Conservation (phyloP, 129 eudicot genomes). For the Rutidosis leptorrhynchoides region DNA sequence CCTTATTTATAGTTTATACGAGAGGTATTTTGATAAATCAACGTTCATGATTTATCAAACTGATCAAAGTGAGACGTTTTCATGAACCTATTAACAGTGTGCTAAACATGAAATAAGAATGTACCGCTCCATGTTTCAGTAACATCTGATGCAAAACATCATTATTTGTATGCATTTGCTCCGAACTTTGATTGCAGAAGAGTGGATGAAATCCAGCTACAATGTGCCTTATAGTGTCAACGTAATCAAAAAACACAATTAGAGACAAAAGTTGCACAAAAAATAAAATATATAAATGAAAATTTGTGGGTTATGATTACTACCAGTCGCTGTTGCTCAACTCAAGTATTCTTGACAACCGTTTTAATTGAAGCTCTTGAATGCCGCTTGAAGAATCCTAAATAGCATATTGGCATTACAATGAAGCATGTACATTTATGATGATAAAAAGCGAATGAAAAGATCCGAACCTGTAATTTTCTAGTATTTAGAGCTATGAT, state of each 20-base stretch:
- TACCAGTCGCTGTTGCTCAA: conserved; percentile 60
- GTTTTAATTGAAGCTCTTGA: conserved; percentile 34
- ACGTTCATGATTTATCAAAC: neutral
- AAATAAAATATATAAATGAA: no score
- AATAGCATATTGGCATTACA: conserved; percentile 1
- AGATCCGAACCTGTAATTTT: conserved; percentile 41
- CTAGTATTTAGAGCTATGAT: conserved; percentile 43
- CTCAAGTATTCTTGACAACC: conserved; percentile 49
- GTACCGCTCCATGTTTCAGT: conserved; percentile 50
- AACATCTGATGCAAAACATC: conserved; percentile 38
- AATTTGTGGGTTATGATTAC: neutral
- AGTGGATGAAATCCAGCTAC: conserved; percentile 50
- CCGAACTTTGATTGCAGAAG: conserved; percentile 33
- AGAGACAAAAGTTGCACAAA: neutral
- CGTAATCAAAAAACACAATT: conserved; percentile 6
- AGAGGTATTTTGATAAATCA: neutral
- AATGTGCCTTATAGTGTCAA: conserved; percentile 52
- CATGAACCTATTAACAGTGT: neutral
- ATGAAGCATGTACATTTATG: neutral
- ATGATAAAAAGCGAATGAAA: neutral
- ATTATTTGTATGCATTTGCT: conserved; percentile 24
- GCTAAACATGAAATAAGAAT: neutral
- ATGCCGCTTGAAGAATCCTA: conserved; percentile 46
- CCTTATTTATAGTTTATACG: no score
- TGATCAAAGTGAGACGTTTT: neutral